phyloP scores from a whole-genome alignment of 495 filamentous ascomycete species.

The Lophiotrema nucula region DNA sequence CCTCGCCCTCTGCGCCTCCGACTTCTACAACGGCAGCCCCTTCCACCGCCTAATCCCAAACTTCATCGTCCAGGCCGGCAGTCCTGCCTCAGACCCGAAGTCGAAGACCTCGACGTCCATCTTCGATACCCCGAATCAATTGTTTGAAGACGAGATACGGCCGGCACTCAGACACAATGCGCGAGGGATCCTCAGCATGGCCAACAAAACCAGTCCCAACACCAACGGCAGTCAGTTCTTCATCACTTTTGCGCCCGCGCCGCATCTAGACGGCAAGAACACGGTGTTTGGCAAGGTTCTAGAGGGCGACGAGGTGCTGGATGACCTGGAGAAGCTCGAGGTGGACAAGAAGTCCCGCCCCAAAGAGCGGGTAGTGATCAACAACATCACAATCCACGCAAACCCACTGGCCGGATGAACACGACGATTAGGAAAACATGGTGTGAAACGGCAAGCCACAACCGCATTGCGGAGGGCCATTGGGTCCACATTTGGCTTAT shows the following conservation, averaged over 20 bases:
- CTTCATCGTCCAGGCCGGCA: constrained; percentile 93
- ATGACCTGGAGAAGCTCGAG: constrained; percentile 70
- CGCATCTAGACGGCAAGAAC: constrained; percentile 92
- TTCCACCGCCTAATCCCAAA: constrained; percentile 83
- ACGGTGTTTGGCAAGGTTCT: constrained; percentile 88
- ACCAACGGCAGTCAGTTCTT: constrained; percentile 98
- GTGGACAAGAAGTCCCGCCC: constrained; percentile 92
- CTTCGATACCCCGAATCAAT: constrained; percentile 58
- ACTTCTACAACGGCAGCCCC: constrained; percentile 82
- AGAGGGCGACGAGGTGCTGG: constrained; percentile 64
- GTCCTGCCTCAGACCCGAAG: constrained; percentile 57
- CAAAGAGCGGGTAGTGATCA: constrained; percentile 66
- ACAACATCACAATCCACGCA: constrained; percentile 82
- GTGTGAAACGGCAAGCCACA: background rate
- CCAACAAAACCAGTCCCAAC: constrained; percentile 67
- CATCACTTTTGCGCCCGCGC: constrained; percentile 76
- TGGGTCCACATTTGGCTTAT: too few species aligned
- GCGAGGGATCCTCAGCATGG: constrained; percentile 89
- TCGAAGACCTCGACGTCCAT: constrained; percentile 84
- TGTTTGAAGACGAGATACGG: constrained; percentile 90
- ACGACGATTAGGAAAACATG: background rate
- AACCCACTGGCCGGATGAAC: constrained; percentile 74
- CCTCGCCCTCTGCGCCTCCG: constrained; percentile 87
- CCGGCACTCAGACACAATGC: constrained; percentile 81
- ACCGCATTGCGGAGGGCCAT: too few species aligned